Conservation (phyloP, 108 stramenopile species). For the Nitzschia putrida region DNA sequence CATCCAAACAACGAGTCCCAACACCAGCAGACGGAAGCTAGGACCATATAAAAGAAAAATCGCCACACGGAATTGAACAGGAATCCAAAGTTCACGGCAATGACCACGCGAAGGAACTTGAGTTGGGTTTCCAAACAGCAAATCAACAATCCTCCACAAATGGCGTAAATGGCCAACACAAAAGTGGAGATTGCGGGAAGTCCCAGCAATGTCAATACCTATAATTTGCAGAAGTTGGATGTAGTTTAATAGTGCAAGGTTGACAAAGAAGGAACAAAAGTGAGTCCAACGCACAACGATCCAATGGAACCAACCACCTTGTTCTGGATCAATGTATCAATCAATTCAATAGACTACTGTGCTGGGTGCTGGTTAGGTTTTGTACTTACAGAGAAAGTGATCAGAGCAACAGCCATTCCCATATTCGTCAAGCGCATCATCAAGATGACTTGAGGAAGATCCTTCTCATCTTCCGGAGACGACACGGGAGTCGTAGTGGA, state of each 20-base stretch:
- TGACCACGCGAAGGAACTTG: conserved; percentile 81
- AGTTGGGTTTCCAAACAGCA: conserved; percentile 89
- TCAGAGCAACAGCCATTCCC: conserved; percentile 61
- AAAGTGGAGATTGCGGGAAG: conserved; percentile 58
- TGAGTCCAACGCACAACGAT: too few species aligned
- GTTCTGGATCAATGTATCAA: too few species aligned
- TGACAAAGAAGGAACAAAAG: neutral
- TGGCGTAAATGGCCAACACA: conserved; percentile 76
- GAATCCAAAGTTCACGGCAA: conserved; percentile 88
- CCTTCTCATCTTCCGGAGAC: conserved; percentile 51
- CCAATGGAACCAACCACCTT: too few species aligned
- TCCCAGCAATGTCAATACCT: conserved; percentile 54
- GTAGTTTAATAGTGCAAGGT: neutral
- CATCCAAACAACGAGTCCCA: conserved; percentile 62
- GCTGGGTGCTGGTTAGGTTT: too few species aligned
- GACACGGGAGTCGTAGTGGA: neutral
- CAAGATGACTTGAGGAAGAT: conserved; percentile 71
- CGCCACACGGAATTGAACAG: conserved; percentile 72
- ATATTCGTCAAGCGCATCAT: conserved; percentile 76
- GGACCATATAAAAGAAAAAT: conserved; percentile 75
- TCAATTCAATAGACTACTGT: too few species aligned
- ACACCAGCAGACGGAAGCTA: conserved; percentile 67
- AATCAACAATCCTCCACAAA: conserved; percentile 73
- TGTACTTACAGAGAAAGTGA: conserved; percentile 62
- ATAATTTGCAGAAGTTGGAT: neutral